Evolutionary conservation across 2,329 filamentous ascomycete genomes (phyloP), one percentile per base, ranked within the genome.

Genomic region (Botrytis deweyae): DNA sequence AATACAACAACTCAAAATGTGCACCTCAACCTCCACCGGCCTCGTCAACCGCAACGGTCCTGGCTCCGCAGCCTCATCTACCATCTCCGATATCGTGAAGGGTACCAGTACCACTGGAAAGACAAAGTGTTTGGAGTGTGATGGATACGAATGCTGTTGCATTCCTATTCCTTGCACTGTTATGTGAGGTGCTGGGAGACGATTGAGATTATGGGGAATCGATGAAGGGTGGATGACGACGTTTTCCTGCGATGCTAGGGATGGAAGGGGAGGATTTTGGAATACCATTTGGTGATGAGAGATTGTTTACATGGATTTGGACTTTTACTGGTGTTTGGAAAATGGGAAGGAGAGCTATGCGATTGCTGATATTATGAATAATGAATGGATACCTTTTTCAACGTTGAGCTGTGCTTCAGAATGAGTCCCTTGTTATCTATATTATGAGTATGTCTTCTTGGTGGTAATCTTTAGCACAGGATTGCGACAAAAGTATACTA

Each of bases 111-210:
- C 82, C 0, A 83, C 82, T 46, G 82, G 82, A 61, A 84, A 85
- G 79, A 85, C 85, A 2, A 84, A 83, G 74, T 88, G 86, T 78
- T 82, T 87, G 75, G 83, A 87, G 77, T 87, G 86, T 76, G 86
- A 84, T 76, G 86, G 84, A 55, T 85, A 83, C 76, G 82, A 87
- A 69, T 88, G 87, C 80, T 89, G 87, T 80, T 89, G 87, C 78
- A 87, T 88, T 74, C 84, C 85, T 0, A 84, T 84, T 72, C 71
- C 71, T 36, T 88, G 87, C 76, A 83, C 82, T 14, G 83, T 88
- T 55, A 85, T 88, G 83, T 88, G 33, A 67, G 40, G 70, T 4
- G 38, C 9, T 36, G 29, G n/a, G 22, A 7, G 16, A 25, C 1
- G 1, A 12, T 14, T 12, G 44, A 29, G 40, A 5, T 44, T 20